phyloP scores from a whole-genome alignment of 805 yeast genomes.

The Yarrowia hollandica region DNA sequence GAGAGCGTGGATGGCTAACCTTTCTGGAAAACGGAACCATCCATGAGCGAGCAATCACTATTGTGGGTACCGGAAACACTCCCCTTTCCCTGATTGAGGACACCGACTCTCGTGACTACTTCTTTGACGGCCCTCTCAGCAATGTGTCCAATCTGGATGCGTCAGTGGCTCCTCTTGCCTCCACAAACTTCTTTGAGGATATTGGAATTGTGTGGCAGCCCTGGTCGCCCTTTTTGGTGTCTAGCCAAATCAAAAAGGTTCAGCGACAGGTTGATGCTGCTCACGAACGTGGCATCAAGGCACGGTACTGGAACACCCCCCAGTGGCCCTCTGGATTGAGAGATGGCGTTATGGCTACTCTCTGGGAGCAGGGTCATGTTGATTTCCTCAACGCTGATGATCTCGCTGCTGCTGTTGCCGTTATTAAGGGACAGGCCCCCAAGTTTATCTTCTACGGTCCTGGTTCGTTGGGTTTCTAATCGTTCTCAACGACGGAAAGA shows the following conservation, averaged over 20 bases:
- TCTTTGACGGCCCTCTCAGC: constrained; percentile 55
- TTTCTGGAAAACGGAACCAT: constrained; percentile 45
- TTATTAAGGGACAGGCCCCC: constrained; percentile 13
- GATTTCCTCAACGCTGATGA: constrained; percentile 68
- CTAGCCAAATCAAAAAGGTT: constrained; percentile 12
- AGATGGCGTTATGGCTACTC: constrained; percentile 51
- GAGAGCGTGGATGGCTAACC: constrained; percentile 51
- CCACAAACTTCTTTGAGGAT: constrained; percentile 38
- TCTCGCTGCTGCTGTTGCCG: constrained; percentile 44
- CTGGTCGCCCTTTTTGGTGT: constrained; percentile 36
- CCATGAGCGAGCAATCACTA: constrained; percentile 56
- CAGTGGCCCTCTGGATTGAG: constrained; percentile 58
- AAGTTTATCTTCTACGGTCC: constrained; percentile 8
- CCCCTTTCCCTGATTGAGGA: constrained; percentile 48
- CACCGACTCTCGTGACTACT: constrained; percentile 43
- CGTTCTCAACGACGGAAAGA: no score
- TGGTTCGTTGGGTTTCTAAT: not conserved
- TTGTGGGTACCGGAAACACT: constrained; percentile 65
- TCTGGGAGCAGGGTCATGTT: constrained; percentile 47
- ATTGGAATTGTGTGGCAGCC: constrained; percentile 35
- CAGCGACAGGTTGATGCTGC: constrained; percentile 23
- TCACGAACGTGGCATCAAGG: constrained; percentile 48
- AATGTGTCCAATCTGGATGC: constrained; percentile 35
- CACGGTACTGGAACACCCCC: constrained; percentile 73
- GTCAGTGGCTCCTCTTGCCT: constrained; percentile 43